Percentiles rank a stretch among this genome's conserved stretches.
phyloP scores from a whole-genome alignment of 768 basidiomycete genomes.

The Psilocybe azurescens region DNA sequence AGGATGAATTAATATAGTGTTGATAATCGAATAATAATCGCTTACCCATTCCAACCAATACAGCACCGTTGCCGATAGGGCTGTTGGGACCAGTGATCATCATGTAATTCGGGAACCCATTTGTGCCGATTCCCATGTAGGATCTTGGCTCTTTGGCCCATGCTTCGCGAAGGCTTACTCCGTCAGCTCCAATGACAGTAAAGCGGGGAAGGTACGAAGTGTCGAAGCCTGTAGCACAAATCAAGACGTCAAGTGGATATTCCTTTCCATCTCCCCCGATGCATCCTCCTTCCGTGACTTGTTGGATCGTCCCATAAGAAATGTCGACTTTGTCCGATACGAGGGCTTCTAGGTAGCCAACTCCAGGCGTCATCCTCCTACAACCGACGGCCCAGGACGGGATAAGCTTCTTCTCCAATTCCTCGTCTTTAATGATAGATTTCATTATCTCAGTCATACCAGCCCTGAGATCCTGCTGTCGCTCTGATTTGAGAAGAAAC shows the following conservation, averaged over 20 bases:
- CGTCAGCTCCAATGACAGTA: slow-evolving; percentile 31
- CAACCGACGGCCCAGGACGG: slow-evolving; percentile 39
- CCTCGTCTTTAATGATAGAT: slow-evolving; percentile 42
- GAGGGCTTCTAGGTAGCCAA: slow-evolving; percentile 41
- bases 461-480: slow-evolving; percentile 33
- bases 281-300: slow-evolving; percentile 35
- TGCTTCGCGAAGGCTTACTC: slow-evolving; percentile 32
- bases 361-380: slow-evolving; percentile 38
- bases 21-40: not conserved
- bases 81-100: slow-evolving; percentile 36
- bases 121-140: slow-evolving; percentile 35
- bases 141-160: slow-evolving; percentile 37
- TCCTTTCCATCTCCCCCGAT: slow-evolving; percentile 34
- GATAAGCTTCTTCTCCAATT: slow-evolving; percentile 44
- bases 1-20: not conserved
- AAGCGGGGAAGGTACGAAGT: slow-evolving; percentile 38
- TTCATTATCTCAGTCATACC: slow-evolving; percentile 42
- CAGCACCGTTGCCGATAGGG: slow-evolving; percentile 39
- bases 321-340: slow-evolving; percentile 34
- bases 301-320: slow-evolving; percentile 33
- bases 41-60: slow-evolving; percentile 35
- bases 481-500: slow-evolving; percentile 33
- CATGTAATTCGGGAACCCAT: slow-evolving; percentile 42
- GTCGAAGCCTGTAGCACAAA: slow-evolving; percentile 24
- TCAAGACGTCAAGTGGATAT: slow-evolving; percentile 35